Base-by-base conservation (phyloP, 1,284 basidiomycete species). In the Ustilago tritici region DNA sequence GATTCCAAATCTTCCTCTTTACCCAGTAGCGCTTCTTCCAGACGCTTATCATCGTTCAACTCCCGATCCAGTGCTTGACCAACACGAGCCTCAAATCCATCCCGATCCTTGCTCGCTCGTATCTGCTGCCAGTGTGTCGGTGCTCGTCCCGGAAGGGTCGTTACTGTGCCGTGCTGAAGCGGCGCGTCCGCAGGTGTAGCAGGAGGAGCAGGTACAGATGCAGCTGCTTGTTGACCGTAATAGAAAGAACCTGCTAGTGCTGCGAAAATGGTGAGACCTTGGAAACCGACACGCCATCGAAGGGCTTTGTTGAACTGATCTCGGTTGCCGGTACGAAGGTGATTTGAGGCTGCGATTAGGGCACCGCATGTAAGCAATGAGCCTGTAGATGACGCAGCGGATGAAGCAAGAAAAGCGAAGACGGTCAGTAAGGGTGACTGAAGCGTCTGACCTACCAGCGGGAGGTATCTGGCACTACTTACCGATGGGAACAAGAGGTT, bases 401-500 rank as follows among this genome's bases (percentile, higher is more conserved):
- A 28, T 47, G 11, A 19, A 2, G 10, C 52, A 31, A 15, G 2
- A 17, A 28, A 28, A 56, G 23, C 11, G 7, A 23, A 49, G 36
- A 28, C n/a, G 0, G 23, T 35, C 10, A 28, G 28, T 4, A n/a
- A 35, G 19, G 35, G 43, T 9, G 15, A 3, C n/a, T n/a, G 15
- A n/a, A 40, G 15, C 11, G 19, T 31, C 14, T 15, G 41, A 8
- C 31, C 12, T 53, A 2, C 31, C 6, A 49, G 23, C n/a, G 5
- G 14, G 12, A 17, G 14, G 31, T 35, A 28, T 17, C 7, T 34
- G 15, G 40, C n/a, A 9, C 8, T 3, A 74, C 80, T 65, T 59
- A 85, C 84, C 84, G 31, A 86, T 80, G 1, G 85, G 85, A 10
- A 86, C 80, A 3, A 86, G 65, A 4, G 85, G 85, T 56, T 86